A percentile compares a stretch with the other conserved stretches of the same genome.
Conservation (phyloP, 352 stramenopile species). For the Phytophthora hibernalis region DNA sequence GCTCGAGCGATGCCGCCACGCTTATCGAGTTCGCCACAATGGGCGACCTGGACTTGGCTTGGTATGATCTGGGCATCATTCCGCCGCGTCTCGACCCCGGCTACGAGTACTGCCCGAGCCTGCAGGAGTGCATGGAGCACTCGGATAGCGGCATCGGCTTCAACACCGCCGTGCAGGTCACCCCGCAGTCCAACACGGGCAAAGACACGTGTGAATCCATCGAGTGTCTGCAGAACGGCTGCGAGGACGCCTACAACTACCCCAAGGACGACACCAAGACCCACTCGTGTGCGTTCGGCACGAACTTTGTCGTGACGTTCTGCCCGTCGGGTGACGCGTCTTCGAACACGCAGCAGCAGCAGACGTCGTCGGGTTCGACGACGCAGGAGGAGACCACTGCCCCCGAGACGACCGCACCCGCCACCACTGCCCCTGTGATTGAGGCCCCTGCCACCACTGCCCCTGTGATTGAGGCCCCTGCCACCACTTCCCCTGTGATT, state of each 20-base stretch:
- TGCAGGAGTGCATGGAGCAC: constrained; percentile 72
- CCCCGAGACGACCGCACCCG: constrained; percentile 7
- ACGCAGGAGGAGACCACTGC: constrained; percentile 26
- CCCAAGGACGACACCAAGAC: constrained; percentile 80
- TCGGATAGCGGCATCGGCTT: constrained; percentile 64
- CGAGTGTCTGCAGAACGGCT: constrained; percentile 61
- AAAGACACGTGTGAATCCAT: constrained; percentile 61
- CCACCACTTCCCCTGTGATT: constrained; percentile 17
- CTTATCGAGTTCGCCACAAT: constrained; percentile 74
- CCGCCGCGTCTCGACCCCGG: constrained; percentile 57
- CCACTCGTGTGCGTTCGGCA: constrained; percentile 64
- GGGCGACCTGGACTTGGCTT: constrained; percentile 59
- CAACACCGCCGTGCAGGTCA: constrained; percentile 72
- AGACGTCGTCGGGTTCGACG: constrained; percentile 5
- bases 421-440: constrained; percentile 12
- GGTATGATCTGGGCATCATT: constrained; percentile 81
- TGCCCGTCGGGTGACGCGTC: constrained; percentile 48
- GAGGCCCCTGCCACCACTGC: constrained; percentile 26
- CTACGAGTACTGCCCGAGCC: constrained; percentile 65
- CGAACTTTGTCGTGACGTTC: constrained; percentile 75
- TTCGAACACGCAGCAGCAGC: constrained; percentile 25
- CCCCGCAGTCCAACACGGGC: constrained; percentile 63
- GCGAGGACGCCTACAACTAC: constrained; percentile 73
- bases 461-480: constrained; percentile 25
- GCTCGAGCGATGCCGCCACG: constrained; percentile 59